phyloP scores from a whole-genome alignment of 805 yeast genomes.

The Candida taoyuanica region DNA sequence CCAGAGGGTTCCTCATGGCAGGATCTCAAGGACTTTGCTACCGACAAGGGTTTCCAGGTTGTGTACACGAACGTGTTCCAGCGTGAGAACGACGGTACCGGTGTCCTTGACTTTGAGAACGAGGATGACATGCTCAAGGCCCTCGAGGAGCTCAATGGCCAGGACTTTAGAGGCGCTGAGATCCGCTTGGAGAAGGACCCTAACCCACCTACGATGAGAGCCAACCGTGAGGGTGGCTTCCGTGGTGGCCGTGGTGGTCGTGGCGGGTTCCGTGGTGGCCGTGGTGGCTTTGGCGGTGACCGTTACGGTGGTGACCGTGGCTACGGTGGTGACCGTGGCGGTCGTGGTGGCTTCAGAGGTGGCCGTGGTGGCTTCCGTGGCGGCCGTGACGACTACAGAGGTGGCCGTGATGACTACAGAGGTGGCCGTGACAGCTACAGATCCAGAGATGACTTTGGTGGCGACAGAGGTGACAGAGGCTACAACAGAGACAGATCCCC shows the following conservation, averaged over 20 bases:
- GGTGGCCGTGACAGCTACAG: slow-evolving; percentile 38
- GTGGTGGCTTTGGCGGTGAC: slow-evolving; percentile 28
- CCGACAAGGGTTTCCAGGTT: slow-evolving; percentile 67
- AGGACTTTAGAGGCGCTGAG: slow-evolving; percentile 64
- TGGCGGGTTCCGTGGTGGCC: slow-evolving; percentile 33
- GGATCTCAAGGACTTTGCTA: slow-evolving; percentile 83
- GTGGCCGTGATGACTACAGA: slow-evolving; percentile 25
- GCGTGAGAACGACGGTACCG: slow-evolving; percentile 43
- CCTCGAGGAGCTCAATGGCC: slow-evolving; percentile 64
- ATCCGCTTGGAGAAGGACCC: slow-evolving; percentile 76
- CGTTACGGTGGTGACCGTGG: slow-evolving; percentile 39
- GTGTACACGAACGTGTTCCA: slow-evolving; percentile 48
- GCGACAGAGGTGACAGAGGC: slow-evolving; percentile 36
- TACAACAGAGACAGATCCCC: slow-evolving; percentile 70
- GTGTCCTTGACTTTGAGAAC: slow-evolving; percentile 44
- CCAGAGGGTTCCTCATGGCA: slow-evolving; percentile 84
- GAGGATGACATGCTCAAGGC: slow-evolving; percentile 77
- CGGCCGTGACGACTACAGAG: slow-evolving; percentile 27
- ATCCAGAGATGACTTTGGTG: slow-evolving; percentile 38
- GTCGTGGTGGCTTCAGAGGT: slow-evolving; percentile 39
- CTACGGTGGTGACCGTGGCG: slow-evolving; percentile 38
- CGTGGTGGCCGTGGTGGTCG: slow-evolving; percentile 46
- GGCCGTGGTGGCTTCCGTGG: slow-evolving; percentile 38
- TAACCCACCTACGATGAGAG: slow-evolving; percentile 44
- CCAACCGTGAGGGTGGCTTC: slow-evolving; percentile 34